A percentile compares a stretch with the other conserved stretches of the same genome.
Conservation (phyloP, 208 protist species). For the Acanthamoeba triangularis region DNA sequence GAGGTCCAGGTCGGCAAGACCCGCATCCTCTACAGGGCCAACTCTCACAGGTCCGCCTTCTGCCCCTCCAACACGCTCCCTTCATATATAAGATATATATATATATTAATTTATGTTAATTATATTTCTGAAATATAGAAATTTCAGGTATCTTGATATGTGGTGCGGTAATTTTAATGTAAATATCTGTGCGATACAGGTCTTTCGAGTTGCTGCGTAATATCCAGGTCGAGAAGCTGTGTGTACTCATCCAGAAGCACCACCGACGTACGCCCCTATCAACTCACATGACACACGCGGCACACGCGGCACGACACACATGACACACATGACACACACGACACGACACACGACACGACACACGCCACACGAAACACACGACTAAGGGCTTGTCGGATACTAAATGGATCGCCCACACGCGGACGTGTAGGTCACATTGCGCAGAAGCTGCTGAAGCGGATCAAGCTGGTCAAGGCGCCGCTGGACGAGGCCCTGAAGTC, state of each 20-base stretch:
- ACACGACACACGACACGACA: neutral
- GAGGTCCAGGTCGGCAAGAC: conserved; percentile 29
- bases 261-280: neutral
- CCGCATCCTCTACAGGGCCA: conserved; percentile 13
- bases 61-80: no score
- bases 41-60: neutral
- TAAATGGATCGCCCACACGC: neutral
- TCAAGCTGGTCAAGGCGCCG: neutral
- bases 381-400: neutral
- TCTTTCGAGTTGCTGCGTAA: conserved; percentile 36
- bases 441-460: neutral
- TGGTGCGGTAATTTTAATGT: no score
- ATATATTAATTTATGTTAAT: no score
- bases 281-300: neutral
- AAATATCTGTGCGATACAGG: neutral
- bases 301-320: no score
- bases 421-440: neutral
- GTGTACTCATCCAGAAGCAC: neutral
- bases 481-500: neutral
- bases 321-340: neutral
- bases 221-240: neutral
- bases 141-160: neutral
- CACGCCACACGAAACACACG: neutral
- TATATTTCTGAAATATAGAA: no score
- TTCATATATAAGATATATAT: no score